Conservation (phyloP, 2,329 filamentous ascomycete species). For the Fusarium equiseti region DNA sequence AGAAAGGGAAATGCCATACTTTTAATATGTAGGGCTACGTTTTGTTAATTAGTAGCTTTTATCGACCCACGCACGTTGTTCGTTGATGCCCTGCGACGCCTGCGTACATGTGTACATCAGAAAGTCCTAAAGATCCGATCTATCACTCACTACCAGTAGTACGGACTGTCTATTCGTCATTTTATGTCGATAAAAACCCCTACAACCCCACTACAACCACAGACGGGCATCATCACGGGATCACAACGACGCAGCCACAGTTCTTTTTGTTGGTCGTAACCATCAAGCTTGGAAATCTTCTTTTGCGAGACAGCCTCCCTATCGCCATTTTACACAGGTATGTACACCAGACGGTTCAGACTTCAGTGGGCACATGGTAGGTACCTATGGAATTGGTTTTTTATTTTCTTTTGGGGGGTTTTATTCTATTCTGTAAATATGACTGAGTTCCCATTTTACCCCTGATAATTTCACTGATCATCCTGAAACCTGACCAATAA, state of each 20-base stretch:
- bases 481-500: neutral
- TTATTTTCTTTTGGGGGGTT: neutral
- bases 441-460: neutral
- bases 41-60: neutral
- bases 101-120: neutral
- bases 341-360: neutral
- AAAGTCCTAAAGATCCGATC: slow-evolving; percentile 3
- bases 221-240: slow-evolving; percentile 44
- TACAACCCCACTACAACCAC: slow-evolving; percentile 38
- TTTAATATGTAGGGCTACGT: neutral
- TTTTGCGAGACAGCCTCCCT: neutral
- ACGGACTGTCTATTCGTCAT: slow-evolving; percentile 6
- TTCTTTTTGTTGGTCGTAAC: neutral
- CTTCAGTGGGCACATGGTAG: neutral
- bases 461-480: neutral
- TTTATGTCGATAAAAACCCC: neutral
- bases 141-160: slow-evolving; percentile 1
- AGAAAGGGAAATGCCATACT: slow-evolving; percentile 11
- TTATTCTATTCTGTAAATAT: neutral
- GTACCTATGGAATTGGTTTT: neutral
- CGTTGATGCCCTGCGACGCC: neutral
- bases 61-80: slow-evolving; percentile 2
- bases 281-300: neutral
- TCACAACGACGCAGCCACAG: slow-evolving; percentile 11
- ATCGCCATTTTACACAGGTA: neutral